Base-by-base conservation (phyloP, 768 basidiomycete species). In the Termitomyces heimii region DNA sequence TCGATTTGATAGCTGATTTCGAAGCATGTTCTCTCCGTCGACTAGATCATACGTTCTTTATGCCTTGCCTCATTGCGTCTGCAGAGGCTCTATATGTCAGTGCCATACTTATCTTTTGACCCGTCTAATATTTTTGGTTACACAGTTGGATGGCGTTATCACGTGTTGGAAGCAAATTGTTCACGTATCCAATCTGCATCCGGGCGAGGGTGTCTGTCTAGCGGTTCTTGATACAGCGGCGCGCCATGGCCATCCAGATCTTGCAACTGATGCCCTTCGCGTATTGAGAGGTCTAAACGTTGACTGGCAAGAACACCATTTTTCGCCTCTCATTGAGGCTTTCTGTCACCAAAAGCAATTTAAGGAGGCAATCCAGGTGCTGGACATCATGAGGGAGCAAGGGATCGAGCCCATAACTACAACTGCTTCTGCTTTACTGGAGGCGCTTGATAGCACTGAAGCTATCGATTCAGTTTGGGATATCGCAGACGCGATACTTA, bases 281-380 rank as follows among this genome's bases (percentile, higher is more conserved):
- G 71, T 79, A 7, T 73, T 95, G 39, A 77, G 80, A 45, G 52
- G 60, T 10, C 69, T 80, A 8, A 77, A 78, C 16, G 69, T 82
- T 14, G 66, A 74, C 46, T 77, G 81, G 71, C 66, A 77, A 64
- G 92, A 94, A 66, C 71, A 88, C 64, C 93, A 95, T 66, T 83
- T 91, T 62, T 82, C 88, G 1, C 83, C 91, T 3, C 70, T 94
- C 22, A 73, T 94, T 31, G 88, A 93, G 65, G 84, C 91, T 0
- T 84, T 88, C 63, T 82, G 82, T 68, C 78, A 73, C 14, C 77
- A 75, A 28, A 74, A 75, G 1, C 75, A 82, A 43, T 63, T 91
- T 43, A 77, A 82, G 51, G 83, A 89, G 34, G 91, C 89, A 0
- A 70, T 94, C 50, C 66, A 73, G 34, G 75, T 80, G 16, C 71